Base-by-base conservation (phyloP, 805 yeast species). In the Yarrowia hollandica region DNA sequence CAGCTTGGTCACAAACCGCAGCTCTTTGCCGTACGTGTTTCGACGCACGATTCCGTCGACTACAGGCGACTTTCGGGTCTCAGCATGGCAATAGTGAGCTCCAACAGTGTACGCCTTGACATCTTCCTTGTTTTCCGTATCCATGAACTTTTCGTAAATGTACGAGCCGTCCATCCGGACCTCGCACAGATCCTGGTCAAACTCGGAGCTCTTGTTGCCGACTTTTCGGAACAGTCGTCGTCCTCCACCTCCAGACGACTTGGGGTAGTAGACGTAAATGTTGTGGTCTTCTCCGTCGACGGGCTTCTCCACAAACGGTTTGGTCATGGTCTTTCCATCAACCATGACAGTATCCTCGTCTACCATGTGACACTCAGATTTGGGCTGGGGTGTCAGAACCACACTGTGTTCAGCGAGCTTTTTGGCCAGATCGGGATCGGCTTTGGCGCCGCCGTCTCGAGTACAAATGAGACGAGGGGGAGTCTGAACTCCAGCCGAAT, bases 251-350 rank as follows among this genome's bases (percentile, higher is more conserved):
- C 99, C 99, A 56, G 87, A 86, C 61, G 86, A 81, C 60, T 82
- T 80, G 31, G 91, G 86, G 71, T 92, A 94, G 73, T 94, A 94
- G 35, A 94, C 91, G 71, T 86, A 88, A 46, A 94, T 92, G 69
- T 94, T 94, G 73, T 94, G 99, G 72, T 94, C 97, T 73, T 94
- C 99, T 59, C 99, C 99, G 72, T 94, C 97, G 3, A 91, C 98
- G 0, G 99, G 99, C 66, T 94, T 94, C 71, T 94, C 99, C 30
- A 94, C 99, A 77, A 84, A 94, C 6, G 99, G 99, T 70, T 94
- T 94, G 37, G 77, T 78, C 75, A 94, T 75, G 8, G 76, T 75
- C 66, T 81, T 72, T 8, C 95, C 97, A 64, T 87, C 82, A 19
- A 88, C 94, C 61, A 79, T 80, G 2, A 96, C 85, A 62, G 92